These are phyloP conservation scores for Crataegus laevigata DNA, from an alignment of 306 rosid genomes.

Conservation along the genomic window DNA sequence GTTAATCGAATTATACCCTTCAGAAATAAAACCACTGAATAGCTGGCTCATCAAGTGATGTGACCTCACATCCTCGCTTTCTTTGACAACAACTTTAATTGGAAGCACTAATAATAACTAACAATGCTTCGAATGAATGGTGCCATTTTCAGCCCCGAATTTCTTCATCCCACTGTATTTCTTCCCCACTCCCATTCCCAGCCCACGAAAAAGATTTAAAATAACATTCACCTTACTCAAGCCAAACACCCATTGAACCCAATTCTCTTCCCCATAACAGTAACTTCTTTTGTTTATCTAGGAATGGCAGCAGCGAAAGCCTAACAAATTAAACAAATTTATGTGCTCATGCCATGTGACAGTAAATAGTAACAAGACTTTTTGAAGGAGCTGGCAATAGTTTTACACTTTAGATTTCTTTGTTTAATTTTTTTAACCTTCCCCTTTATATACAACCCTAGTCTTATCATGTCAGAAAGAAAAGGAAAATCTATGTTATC, in stretches of 20 bases:
- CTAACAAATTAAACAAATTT: neutral
- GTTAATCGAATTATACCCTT: neutral
- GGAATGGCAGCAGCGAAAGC: neutral
- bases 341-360: neutral
- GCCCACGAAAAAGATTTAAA: neutral
- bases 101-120: neutral
- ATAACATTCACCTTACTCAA: neutral
- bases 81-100: neutral
- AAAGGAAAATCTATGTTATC: neutral
- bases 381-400: neutral
- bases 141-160: neutral
- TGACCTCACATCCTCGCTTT: neutral
- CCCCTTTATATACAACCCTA: slow-evolving; percentile 1
- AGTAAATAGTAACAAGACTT: neutral
- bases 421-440: neutral
- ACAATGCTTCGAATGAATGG: neutral
- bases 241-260: neutral
- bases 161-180: neutral
- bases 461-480: neutral
- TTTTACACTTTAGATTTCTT: neutral
- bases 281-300: neutral
- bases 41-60: neutral
- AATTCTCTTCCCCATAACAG: neutral
- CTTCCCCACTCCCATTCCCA: neutral
- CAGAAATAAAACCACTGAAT: neutral